Evolutionary conservation across 352 stramenopile species (phyloP).

Genomic region (Pythium insidiosum): DNA sequence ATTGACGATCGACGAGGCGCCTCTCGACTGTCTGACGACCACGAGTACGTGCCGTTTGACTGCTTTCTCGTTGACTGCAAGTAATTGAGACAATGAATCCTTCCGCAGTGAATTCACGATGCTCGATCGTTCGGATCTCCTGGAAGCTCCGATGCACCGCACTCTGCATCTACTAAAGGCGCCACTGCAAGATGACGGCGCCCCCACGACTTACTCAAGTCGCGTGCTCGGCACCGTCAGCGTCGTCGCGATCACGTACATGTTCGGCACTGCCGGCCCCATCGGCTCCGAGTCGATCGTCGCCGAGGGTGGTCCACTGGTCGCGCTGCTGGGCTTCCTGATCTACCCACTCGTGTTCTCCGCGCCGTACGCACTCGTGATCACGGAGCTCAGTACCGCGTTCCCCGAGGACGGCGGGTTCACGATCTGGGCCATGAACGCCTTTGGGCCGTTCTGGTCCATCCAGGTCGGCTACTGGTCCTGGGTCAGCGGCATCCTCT

Average conservation of each 20-base stretch:
- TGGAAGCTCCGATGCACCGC: conserved; percentile 5
- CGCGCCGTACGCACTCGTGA: conserved; percentile 42
- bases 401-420: too few relatives aligned
- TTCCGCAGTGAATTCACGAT: too few relatives aligned
- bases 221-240: conserved; percentile 12
- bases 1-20: too few relatives aligned
- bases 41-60: conserved; percentile 3
- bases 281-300: conserved; percentile 52
- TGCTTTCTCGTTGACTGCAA: too few relatives aligned
- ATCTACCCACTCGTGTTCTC: conserved; percentile 58
- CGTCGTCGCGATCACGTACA: conserved; percentile 33
- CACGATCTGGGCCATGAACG: too few relatives aligned
- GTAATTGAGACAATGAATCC: not conserved
- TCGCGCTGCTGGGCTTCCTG: conserved; percentile 38
- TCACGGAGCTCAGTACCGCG: conserved; percentile 64
- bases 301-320: too few relatives aligned
- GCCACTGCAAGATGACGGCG: too few relatives aligned
- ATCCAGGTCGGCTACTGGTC: too few relatives aligned
- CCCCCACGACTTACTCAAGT: not conserved
- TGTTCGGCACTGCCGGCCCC: conserved; percentile 35
- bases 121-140: conserved; percentile 1
- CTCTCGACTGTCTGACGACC: too few relatives aligned
- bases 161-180: too few relatives aligned
- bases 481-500: conserved; percentile 61
- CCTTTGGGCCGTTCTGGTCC: too few relatives aligned